Percentiles rank a stretch among this genome's conserved stretches.
Conservation (phyloP, 805 yeast species). For the Nakazawaea wickerhamii region DNA sequence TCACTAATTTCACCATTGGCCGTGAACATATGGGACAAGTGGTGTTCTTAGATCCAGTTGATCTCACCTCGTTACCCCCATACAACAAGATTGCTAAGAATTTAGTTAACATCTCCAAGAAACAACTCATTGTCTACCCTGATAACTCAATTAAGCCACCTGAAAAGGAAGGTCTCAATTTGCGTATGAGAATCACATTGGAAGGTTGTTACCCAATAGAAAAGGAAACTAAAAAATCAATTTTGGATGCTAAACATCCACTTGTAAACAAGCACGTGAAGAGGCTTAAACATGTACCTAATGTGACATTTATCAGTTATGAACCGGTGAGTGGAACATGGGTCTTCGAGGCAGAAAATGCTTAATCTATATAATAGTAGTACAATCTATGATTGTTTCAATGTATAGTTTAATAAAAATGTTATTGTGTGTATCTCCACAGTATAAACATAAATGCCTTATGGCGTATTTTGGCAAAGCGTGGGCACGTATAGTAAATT, state of each 20-base stretch:
- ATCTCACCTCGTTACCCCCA: conserved; percentile 61
- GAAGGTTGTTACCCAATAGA: conserved; percentile 79
- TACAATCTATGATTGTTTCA: no score
- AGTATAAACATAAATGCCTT: no score
- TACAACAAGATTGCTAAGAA: conserved; percentile 61
- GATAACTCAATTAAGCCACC: conserved; percentile 54
- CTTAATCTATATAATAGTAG: conserved; percentile 12
- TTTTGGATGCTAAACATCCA: conserved; percentile 74
- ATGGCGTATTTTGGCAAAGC: neutral
- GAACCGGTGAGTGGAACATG: conserved; percentile 73
- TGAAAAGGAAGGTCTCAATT: conserved; percentile 77
- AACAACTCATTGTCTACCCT: conserved; percentile 68
- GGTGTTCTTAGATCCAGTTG: conserved; percentile 77
- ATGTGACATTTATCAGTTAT: conserved; percentile 64
- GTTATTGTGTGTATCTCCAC: no score
- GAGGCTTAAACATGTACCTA: conserved; percentile 55
- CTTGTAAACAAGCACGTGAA: conserved; percentile 63
- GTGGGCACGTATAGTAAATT: no score
- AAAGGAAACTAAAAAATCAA: conserved; percentile 63
- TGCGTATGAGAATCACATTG: conserved; percentile 65
- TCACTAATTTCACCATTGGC: conserved; percentile 69
- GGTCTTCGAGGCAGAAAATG: conserved; percentile 50
- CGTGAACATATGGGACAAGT: conserved; percentile 72
- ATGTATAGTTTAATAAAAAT: no score
- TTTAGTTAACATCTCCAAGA: conserved; percentile 53